Evolutionary conservation across 1,139 yeast genomes (phyloP).

Genomic region (Suhomyces maxii): DNA sequence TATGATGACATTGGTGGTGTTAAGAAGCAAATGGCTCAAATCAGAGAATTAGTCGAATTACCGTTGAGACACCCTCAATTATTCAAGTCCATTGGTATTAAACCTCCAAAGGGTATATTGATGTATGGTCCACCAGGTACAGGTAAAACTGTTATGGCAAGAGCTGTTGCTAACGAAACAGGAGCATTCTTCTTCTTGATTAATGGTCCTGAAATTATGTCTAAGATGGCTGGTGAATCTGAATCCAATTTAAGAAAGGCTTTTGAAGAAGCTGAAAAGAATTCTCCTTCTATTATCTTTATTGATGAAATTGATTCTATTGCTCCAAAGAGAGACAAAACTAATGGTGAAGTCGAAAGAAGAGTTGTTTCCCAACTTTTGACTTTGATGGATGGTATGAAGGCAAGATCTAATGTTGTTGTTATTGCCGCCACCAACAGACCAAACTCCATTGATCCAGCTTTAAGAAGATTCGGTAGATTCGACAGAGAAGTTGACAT

Average conservation of each 20-base stretch:
- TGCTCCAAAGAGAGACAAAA: slow-evolving; percentile 99
- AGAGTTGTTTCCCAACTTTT: slow-evolving; percentile 97
- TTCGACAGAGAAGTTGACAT: slow-evolving; percentile 98
- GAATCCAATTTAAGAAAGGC: slow-evolving; percentile 97
- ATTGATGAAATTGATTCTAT: slow-evolving; percentile 98
- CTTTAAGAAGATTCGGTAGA: slow-evolving; percentile 97
- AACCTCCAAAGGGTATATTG: slow-evolving; percentile 94
- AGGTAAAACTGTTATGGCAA: slow-evolving; percentile 98
- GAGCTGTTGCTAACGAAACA: slow-evolving; percentile 99
- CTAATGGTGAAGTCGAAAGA: slow-evolving; percentile 96
- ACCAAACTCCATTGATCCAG: slow-evolving; percentile 98
- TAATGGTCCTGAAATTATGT: slow-evolving; percentile 99
- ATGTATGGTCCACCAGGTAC: slow-evolving; percentile 99
- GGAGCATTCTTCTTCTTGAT: slow-evolving; percentile 98
- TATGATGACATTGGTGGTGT: slow-evolving; percentile 99
- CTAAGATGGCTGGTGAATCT: slow-evolving; percentile 99
- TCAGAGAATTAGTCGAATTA: slow-evolving; percentile 93
- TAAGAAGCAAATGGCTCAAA: slow-evolving; percentile 98
- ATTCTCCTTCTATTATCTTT: slow-evolving; percentile 95
- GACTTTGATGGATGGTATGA: slow-evolving; percentile 99
- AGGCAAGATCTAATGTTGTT: slow-evolving; percentile 94
- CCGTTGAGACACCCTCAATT: slow-evolving; percentile 97
- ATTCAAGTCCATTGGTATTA: slow-evolving; percentile 94
- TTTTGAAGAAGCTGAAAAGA: slow-evolving; percentile 96
- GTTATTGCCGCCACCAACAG: slow-evolving; percentile 90